Conservation (phyloP, 2,329 filamentous ascomycete species). For the Fusarium scirpi region DNA sequence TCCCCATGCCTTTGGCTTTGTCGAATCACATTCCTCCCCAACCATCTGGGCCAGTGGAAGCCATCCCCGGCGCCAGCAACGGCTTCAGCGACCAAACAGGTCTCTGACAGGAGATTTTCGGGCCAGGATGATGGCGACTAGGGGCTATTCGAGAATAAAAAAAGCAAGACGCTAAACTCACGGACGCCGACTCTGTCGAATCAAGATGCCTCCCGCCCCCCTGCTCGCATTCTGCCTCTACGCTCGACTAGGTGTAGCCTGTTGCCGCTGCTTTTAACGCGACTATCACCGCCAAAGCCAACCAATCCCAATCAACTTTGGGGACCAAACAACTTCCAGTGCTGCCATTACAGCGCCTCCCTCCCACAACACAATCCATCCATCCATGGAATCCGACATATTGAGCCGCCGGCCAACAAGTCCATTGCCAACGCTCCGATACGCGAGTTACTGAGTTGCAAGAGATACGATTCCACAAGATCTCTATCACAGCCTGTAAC, state of each 20-base stretch:
- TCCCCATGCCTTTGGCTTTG: slow-evolving; percentile 28
- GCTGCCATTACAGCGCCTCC: slow-evolving; percentile 40
- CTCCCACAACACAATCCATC: slow-evolving; percentile 30
- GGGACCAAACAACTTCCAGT: slow-evolving; percentile 37
- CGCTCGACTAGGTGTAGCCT: slow-evolving; percentile 37
- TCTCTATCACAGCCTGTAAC: slow-evolving; percentile 29
- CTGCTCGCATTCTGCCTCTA: slow-evolving; percentile 23
- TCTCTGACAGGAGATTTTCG: slow-evolving; percentile 33
- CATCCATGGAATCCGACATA: slow-evolving; percentile 15
- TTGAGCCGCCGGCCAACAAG: slow-evolving; percentile 39
- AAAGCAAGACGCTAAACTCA: slow-evolving; percentile 39
- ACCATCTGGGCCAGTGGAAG: slow-evolving; percentile 47
- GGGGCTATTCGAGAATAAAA: slow-evolving; percentile 45
- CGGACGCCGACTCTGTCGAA: slow-evolving; percentile 32
- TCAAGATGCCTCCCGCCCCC: slow-evolving; percentile 34
- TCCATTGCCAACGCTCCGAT: slow-evolving; percentile 16
- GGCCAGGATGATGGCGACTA: slow-evolving; percentile 40
- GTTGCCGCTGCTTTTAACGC: slow-evolving; percentile 46
- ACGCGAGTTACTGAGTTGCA: slow-evolving; percentile 3
- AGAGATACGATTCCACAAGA: slow-evolving; percentile 19
- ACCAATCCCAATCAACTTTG: slow-evolving; percentile 41
- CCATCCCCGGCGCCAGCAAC: slow-evolving; percentile 45
- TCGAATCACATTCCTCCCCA: slow-evolving; percentile 49
- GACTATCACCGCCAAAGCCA: slow-evolving; percentile 37
- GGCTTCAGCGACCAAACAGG: slow-evolving; percentile 43